Conservation (phyloP, 164 flowering plant species). For the Berberis vulgaris region DNA sequence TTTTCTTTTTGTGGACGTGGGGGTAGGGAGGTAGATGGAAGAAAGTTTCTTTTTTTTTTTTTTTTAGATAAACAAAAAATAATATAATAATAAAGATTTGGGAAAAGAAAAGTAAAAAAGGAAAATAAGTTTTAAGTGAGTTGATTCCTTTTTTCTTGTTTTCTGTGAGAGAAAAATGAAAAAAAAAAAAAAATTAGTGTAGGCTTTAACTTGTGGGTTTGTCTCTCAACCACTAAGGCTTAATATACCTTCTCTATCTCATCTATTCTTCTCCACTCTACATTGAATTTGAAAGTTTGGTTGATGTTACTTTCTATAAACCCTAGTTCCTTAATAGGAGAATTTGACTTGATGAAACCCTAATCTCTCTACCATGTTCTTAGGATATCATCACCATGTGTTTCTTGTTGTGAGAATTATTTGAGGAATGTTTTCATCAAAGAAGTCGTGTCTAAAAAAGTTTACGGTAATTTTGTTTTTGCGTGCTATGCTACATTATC, state of each 20-base stretch:
- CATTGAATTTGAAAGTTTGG: conserved; percentile 19
- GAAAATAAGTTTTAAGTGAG: conserved; percentile 10
- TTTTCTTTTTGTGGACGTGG: conserved; percentile 35
- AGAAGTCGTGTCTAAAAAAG: too few species aligned
- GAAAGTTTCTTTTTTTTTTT: too few species aligned
- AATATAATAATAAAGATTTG: neutral
- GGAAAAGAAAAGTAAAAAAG: conserved; percentile 5
- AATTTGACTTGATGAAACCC: conserved; percentile 10
- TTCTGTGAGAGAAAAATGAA: conserved; percentile 19
- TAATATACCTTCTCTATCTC: conserved; percentile 7
- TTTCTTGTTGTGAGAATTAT: too few species aligned
- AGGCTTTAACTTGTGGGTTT: conserved; percentile 32
- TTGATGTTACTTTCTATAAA: conserved; percentile 16
- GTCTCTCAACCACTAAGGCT: conserved; percentile 31
- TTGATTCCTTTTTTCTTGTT: conserved; percentile 31
- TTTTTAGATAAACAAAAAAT: neutral
- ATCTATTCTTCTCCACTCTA: neutral
- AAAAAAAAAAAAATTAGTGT: conserved; percentile 14
- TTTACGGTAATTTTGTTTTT: too few species aligned
- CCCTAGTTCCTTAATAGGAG: conserved; percentile 15
- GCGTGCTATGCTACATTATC: too few species aligned
- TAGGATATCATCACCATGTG: too few species aligned
- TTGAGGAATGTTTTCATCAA: too few species aligned
- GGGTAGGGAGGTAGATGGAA: conserved; percentile 19
- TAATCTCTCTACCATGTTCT: neutral